Evolutionary conservation across 1,139 yeast species (phyloP), one percentile per base, ranked within the genome.

Genomic region (Debaryomyces sp.): DNA sequence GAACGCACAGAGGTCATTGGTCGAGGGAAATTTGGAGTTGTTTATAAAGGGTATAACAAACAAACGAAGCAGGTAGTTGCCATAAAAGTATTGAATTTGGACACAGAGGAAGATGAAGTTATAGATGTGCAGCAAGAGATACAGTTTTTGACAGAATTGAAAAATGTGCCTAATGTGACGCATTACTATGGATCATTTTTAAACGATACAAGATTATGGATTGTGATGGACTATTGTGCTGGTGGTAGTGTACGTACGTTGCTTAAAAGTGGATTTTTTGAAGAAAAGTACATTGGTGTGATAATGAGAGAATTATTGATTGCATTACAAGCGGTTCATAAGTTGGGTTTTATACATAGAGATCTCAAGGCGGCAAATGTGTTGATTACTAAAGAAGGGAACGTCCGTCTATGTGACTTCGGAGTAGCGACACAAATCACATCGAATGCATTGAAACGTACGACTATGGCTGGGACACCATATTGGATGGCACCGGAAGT

Each of bases 401-500:
- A 80, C 48, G 96, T 94, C 2, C 91, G 89, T 60, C 76, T 95
- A 43, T 94, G 99, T 76, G 99, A 94, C 67, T 94, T 94, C 70
- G 99, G 99, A 29, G 99, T 94, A 13, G 98, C 99, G 0, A 97
- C 98, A 1, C 95, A 90, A 64, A 74, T 92, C 35, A 82, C 96
- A 1, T 79, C 92, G n/a, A 81, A 85, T 37, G 84, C 85, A 29
- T 68, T 84, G 44, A 88, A 92, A 62, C 78, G 99, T 60, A 89
- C 94, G 38, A 94, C 99, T 1, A 91, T 94, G 82, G 98, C 96
- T 0, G 99, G 99, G 5, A 95, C 99, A 0, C 99, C 99, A 0
- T 95, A 92, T 66, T 95, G 99, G 99, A 95, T 95, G 99, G 99
- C 99, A 0, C 99, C 99, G 0, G 99, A 94, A 66, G 99, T 94